phyloP scores from a whole-genome alignment of 306 rosid species.

The Trifolium pratense region DNA sequence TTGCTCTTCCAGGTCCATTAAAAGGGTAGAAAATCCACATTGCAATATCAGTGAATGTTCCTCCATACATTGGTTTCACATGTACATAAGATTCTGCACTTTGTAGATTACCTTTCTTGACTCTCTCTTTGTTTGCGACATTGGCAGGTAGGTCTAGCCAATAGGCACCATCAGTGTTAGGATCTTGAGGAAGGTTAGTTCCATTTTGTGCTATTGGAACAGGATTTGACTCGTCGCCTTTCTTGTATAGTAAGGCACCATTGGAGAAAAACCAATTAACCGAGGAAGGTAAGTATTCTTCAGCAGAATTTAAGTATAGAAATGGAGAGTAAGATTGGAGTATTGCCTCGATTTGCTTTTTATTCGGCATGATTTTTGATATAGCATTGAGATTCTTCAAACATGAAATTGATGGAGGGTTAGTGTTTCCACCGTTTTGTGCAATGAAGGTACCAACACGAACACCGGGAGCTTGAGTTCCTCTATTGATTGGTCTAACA shows the following conservation, averaged over 20 bases:
- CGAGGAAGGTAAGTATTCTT: conserved; percentile 67
- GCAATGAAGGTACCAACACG: conserved; percentile 65
- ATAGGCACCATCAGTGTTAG: conserved; percentile 64
- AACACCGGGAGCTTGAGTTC: conserved; percentile 56
- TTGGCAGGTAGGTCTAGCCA: conserved; percentile 75
- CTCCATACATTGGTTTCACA: conserved; percentile 76
- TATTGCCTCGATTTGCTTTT: conserved; percentile 55
- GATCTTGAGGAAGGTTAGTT: conserved; percentile 75
- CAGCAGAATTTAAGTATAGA: conserved; percentile 66
- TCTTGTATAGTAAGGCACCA: conserved; percentile 63
- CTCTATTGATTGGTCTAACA: conserved; percentile 62
- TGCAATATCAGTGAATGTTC: conserved; percentile 70
- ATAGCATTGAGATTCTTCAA: conserved; percentile 57
- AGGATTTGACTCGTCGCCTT: conserved; percentile 58
- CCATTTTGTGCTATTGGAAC: conserved; percentile 52
- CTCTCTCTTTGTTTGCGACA: conserved; percentile 50
- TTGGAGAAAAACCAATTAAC: conserved; percentile 70
- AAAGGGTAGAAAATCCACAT: conserved; percentile 84
- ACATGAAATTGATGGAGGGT: conserved; percentile 50
- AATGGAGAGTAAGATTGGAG: conserved; percentile 60
- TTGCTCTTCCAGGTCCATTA: conserved; percentile 75
- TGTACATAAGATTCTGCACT: conserved; percentile 55
- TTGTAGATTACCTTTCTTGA: conserved; percentile 62
- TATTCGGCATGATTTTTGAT: conserved; percentile 59
- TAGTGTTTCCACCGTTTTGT: conserved; percentile 32